A percentile compares a stretch with the other conserved stretches of the same genome.
These are phyloP conservation scores for Penicillium sp. DNA, from an alignment of 2,329 filamentous ascomycete genomes.

Conservation along the genomic window DNA sequence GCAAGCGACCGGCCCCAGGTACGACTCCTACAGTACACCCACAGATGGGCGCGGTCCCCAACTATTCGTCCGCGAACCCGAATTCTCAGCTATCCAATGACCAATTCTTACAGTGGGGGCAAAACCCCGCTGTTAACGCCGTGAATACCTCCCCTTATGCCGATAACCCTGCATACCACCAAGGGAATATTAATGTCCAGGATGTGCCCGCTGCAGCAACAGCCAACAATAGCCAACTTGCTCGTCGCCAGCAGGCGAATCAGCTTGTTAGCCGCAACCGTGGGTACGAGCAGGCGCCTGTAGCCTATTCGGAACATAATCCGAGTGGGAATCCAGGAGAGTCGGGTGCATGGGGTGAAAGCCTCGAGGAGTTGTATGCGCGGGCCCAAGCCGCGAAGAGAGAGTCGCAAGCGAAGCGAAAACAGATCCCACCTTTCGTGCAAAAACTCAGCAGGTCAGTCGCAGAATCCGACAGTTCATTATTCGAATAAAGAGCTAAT, in stretches of 20 bases:
- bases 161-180: slow-evolving; percentile 42
- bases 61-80: slow-evolving; percentile 45
- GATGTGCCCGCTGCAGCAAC: slow-evolving; percentile 52
- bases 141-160: slow-evolving; percentile 32
- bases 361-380: slow-evolving; percentile 75
- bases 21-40: slow-evolving; percentile 63
- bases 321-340: slow-evolving; percentile 21
- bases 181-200: slow-evolving; percentile 43
- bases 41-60: slow-evolving; percentile 53
- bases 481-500: slow-evolving; percentile 24
- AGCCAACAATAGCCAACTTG: slow-evolving; percentile 42
- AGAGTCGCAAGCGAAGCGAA: slow-evolving; percentile 85
- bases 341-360: slow-evolving; percentile 55
- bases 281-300: slow-evolving; percentile 38
- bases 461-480: not conserved
- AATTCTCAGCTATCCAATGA: slow-evolving; percentile 50
- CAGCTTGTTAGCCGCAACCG: slow-evolving; percentile 41
- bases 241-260: slow-evolving; percentile 39
- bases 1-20: slow-evolving; percentile 76
- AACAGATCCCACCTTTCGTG: slow-evolving; percentile 96
- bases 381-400: slow-evolving; percentile 78
- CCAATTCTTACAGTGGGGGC: slow-evolving; percentile 58
- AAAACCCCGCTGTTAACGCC: slow-evolving; percentile 38
- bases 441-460: slow-evolving; percentile 92
- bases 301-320: slow-evolving; percentile 30